Evolutionary conservation across 225 moss, liverwort and hornwort genomes (phyloP), one percentile per base, ranked within the genome.

Genomic region (Anthoceros angustus): DNA sequence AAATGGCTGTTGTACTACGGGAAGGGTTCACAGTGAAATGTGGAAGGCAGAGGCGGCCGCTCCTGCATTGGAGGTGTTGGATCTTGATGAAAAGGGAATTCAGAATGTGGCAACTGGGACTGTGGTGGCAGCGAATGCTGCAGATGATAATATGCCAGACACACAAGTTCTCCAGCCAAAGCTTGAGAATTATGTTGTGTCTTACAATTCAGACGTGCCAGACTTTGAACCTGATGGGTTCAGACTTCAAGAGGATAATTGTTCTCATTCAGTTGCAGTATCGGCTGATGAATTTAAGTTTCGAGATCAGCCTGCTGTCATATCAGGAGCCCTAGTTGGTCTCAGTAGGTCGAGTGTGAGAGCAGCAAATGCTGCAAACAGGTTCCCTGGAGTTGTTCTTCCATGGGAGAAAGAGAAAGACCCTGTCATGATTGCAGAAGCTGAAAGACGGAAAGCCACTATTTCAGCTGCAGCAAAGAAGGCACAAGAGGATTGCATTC

Each of bases 391-490:
- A 64, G 82, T 75, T 68, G 71, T 70, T 15, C 72, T 71, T 67
- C 82, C 82, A 43, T 76, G 91, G 87, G 78, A 86, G 75, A 82
- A 81, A 63, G 91, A 83, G 76, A 77, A 72, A 67, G 84, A 86
- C 72, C 72, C 75, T 64, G 61, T 69, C 42, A 69, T 71, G 39
- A 76, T 72, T 62, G 79, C 86, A 60, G 87, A 78, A 74, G 82
- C 76, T 23, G 86, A 84, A 40, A 74, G 79, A 62, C 88, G 79
- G 66, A 84, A 80, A 72, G 78, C 84, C 42, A 80, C 74, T 63
- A 72, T 79, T 12, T 80, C 74, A 64, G 78, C 68, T 8, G 78
- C 79, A 71, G 79, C 74, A 20, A 77, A 62, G 67, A 83, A 79
- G 80, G 88, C 79, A 42, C 83, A 72, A 32, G 92, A 88, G 61